Evolutionary conservation across 1,139 yeast genomes (phyloP), one percentile per base, ranked within the genome.

Genomic region (Protomyces pachydermus): DNA sequence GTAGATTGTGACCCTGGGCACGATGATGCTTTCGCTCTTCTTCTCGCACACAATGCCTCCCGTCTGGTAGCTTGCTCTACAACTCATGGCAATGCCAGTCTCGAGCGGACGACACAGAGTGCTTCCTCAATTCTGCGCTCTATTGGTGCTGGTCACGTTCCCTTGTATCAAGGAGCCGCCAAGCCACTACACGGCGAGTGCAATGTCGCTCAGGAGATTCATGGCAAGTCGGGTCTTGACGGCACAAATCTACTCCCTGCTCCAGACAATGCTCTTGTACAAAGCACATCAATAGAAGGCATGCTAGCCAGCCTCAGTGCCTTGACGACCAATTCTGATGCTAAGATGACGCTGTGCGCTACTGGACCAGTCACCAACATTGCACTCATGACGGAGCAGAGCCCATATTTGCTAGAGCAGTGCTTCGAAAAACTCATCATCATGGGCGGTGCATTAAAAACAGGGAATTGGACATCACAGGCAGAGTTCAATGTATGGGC

Each of bases 1-100:
- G 74, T 90, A n/a, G 97, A 90, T 75, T 90, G 96, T 72, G 97
- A 90, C 72, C 95, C 96, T 0, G 96, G 96, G 1, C 93, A 88
- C 71, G 97, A 90, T 72, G 97, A 90, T 71, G 88, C 90, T 1
- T 82, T 88, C 61, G 96, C 95, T 9, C 78, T 90, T 6, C 76
- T 88, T 20, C 70, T 90, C 48, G 83, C 88, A 0, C 84, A 81
- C 72, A 81, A 83, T 68, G 88, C 88, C 0, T 82, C 85, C 72
- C 72, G 83, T 10, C 75, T 90, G 9, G 73, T 87, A 3, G 97
- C 96, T 0, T 81, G 90, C 35, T 86, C 95, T 20, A 87, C 96
- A 0, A 88, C 87, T 6, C 88, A 85, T 71, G 97, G 97, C 0
- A 88, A 88, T 71, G 85, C 93, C 0, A 80, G 90, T 1, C 76